Evolutionary conservation across 2,329 filamentous ascomycete genomes (phyloP).

Genomic region (Aspergillus quadricinctus): DNA sequence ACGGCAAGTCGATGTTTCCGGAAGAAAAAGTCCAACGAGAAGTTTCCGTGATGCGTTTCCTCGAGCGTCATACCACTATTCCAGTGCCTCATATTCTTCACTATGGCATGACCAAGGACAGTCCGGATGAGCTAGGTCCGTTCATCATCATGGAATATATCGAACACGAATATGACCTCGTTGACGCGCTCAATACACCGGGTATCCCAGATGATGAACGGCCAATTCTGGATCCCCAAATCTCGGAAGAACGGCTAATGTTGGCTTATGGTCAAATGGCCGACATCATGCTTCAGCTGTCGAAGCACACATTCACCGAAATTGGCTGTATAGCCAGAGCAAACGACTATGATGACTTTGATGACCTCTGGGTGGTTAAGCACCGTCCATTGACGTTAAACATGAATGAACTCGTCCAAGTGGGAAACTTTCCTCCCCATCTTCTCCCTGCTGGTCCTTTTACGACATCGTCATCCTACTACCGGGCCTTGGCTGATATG

Average conservation of each 20-base stretch:
- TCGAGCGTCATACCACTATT: neutral
- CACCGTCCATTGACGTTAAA: conserved; percentile 38
- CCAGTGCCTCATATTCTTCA: neutral
- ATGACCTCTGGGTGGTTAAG: conserved; percentile 18
- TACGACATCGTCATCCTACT: conserved; percentile 33
- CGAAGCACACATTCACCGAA: conserved; percentile 27
- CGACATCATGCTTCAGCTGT: conserved; percentile 36
- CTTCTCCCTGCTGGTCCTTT: conserved; percentile 17
- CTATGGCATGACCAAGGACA: neutral
- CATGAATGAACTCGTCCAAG: conserved; percentile 37
- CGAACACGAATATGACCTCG: neutral
- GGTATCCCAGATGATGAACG: neutral
- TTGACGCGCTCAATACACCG: neutral
- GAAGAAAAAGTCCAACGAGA: conserved; percentile 14
- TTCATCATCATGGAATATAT: conserved; percentile 32
- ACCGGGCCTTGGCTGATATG: conserved; percentile 36
- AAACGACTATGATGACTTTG: conserved; percentile 24
- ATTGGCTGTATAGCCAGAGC: conserved; percentile 25
- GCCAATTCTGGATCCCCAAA: conserved; percentile 29
- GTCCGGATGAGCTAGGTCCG: conserved; percentile 17
- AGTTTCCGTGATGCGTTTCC: neutral
- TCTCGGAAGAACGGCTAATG: conserved; percentile 31
- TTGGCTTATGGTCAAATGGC: conserved; percentile 40
- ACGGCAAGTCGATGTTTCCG: conserved; percentile 10
- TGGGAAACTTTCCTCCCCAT: conserved; percentile 14